These are phyloP conservation scores for Voacanga thouarsii DNA, from an alignment of 257 asterid species.

Conservation along the genomic window DNA sequence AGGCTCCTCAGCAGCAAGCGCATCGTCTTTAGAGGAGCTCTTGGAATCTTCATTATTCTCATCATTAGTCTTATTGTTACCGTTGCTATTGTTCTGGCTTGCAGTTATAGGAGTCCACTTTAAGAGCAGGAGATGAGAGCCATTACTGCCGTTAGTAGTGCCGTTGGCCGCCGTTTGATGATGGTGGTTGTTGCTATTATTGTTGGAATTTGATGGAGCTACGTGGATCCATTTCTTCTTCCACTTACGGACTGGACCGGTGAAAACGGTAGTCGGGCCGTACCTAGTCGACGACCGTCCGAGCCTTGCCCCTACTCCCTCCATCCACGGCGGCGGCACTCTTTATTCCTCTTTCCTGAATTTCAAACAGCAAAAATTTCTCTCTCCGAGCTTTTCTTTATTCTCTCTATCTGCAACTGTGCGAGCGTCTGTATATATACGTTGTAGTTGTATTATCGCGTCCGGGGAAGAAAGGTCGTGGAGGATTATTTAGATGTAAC, in stretches of 20 bases:
- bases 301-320: slow-evolving; percentile 87
- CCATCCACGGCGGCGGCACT: slow-evolving; percentile 49
- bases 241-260: slow-evolving; percentile 93
- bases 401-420: neutral
- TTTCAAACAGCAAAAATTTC: neutral
- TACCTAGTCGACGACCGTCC: slow-evolving; percentile 90
- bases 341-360: neutral
- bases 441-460: neutral
- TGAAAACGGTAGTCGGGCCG: slow-evolving; percentile 84
- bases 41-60: slow-evolving; percentile 38
- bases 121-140: slow-evolving; percentile 63
- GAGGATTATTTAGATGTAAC: neutral
- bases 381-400: neutral
- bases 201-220: slow-evolving; percentile 32
- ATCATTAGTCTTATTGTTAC: slow-evolving; percentile 25
- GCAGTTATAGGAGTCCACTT: slow-evolving; percentile 73
- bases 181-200: slow-evolving; percentile 6
- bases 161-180: slow-evolving; percentile 42
- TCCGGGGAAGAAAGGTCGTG: neutral
- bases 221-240: slow-evolving; percentile 60
- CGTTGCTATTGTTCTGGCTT: slow-evolving; percentile 40
- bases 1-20: slow-evolving; percentile 50
- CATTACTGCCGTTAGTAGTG: slow-evolving; percentile 39
- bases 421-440: neutral
- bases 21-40: slow-evolving; percentile 35